Base-by-base conservation (phyloP, 2,329 filamentous ascomycete species). In the Arthrobotrys sphaeroides region DNA sequence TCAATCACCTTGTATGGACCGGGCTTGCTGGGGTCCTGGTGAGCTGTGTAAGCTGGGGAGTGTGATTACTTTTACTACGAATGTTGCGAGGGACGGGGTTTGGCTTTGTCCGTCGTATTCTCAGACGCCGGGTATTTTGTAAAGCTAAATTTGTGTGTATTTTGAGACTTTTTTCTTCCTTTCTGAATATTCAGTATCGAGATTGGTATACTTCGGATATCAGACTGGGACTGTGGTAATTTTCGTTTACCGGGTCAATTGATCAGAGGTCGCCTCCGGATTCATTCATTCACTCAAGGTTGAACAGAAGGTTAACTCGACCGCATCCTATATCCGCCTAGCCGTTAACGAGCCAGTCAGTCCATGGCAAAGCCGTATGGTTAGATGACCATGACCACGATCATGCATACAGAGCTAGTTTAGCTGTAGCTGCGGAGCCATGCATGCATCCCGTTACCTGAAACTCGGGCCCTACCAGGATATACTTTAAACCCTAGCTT, bases 391-490 rank as follows among this genome's bases (percentile, higher is more conserved):
- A 55, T n/a, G n/a, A n/a, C n/a, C n/a, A n/a, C n/a, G n/a, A n/a
- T n/a, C n/a, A n/a, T n/a, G n/a, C n/a, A n/a, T n/a, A n/a, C n/a
- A n/a, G n/a, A n/a, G n/a, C n/a, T n/a, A n/a, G n/a, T n/a, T n/a
- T n/a, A n/a, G n/a, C n/a, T n/a, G n/a, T n/a, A n/a, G 16, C 28
- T 38, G 51, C 38, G 51, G 31, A 55, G 16, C 18, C 51, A 55
- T 36, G n/a, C n/a, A n/a, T n/a, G n/a, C n/a, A n/a, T n/a, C n/a
- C 51, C 31, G 51, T 10, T 55, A 38, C 51, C 31, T 55, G 51
- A 55, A 55, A 55, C 51, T 55, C 31, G 51, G 51, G 31, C 51
- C 51, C 51, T 38, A 40, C 36, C 20, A 9, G n/a, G n/a, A n/a
- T n/a, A n/a, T n/a, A n/a, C n/a, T n/a, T n/a, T n/a, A n/a, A 43